A percentile compares a stretch with the other conserved stretches of the same genome.
Evolutionary conservation across 441 rosid genomes (phyloP).

Genomic region (Flueggea neowawraea): DNA sequence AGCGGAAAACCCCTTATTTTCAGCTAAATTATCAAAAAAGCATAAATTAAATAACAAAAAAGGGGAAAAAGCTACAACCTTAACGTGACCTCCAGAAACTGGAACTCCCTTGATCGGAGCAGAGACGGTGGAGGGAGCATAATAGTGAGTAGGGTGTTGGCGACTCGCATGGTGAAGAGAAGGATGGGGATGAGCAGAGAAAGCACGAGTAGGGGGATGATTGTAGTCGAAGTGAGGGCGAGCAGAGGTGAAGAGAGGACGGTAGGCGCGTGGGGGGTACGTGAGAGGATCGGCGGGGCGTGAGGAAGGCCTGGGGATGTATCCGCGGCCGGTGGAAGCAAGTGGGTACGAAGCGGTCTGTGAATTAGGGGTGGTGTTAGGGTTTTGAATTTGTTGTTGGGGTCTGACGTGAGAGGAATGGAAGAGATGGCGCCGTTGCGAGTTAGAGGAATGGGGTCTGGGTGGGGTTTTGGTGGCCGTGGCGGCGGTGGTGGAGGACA

Average conservation of each 20-base stretch:
- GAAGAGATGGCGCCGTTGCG: too few relatives aligned
- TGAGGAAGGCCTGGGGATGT: constrained; percentile 29
- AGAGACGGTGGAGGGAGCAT: constrained; percentile 2
- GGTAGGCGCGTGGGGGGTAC: constrained; percentile 30
- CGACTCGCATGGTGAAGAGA: constrained; percentile 13
- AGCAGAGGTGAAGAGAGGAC: constrained; percentile 9
- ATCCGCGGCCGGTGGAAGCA: constrained; percentile 66
- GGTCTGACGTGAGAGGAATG: too few relatives aligned
- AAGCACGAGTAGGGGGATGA: too few relatives aligned
- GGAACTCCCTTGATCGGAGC: constrained; percentile 42
- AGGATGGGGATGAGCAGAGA: constrained; percentile 17
- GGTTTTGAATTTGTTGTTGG: too few relatives aligned
- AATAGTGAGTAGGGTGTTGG: constrained; percentile 3
- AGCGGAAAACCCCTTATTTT: neutral
- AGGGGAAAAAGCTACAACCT: constrained; percentile 25
- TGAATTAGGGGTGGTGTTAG: too few relatives aligned
- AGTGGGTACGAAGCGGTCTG: constrained; percentile 32
- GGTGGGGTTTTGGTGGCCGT: too few relatives aligned
- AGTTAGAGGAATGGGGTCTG: too few relatives aligned
- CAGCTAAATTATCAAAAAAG: neutral
- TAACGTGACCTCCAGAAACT: constrained; percentile 32
- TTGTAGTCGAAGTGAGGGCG: constrained; percentile 28
- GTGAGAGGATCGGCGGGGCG: constrained; percentile 29
- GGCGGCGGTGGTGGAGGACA: too few relatives aligned
- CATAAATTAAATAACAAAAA: neutral